Base-by-base conservation (phyloP, 1,284 basidiomycete genomes). In the Tilletiaria anomala region DNA sequence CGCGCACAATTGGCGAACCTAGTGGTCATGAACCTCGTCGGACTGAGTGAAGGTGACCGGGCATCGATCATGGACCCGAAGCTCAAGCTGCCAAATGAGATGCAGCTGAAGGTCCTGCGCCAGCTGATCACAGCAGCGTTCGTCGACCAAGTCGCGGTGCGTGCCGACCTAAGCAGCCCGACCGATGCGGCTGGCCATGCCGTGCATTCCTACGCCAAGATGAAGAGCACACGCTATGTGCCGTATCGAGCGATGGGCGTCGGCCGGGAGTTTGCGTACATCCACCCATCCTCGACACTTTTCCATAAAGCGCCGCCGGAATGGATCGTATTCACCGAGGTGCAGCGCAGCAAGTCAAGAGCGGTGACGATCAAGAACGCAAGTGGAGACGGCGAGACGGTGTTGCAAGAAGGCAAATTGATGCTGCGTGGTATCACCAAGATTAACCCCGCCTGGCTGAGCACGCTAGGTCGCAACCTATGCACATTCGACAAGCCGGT, bases 121-220 rank as follows among this genome's bases (percentile, higher is more conserved):
- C 93, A 97, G 65, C 74, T 96, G 15, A 68, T 97, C 35, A 75
- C 83, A 1, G 81, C 89, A 2, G 85, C 80, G 5, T 96, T 93
- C 70, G 84, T 96, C 54, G 91, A 99, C 68, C 88, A 94, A 65
- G 78, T 96, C 3, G 93, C 93, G 12, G 76, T 91, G 17, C 79
- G 93, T 15, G 87, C 86, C 56, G 89, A 96, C 60, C 67, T 86
- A 35, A 73, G 80, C 8, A 73, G 46, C 17, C 49, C 53, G 39
- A 48, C 47, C 8, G 53, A 50, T 16, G n/a, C n/a, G n/a, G n/a
- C n/a, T n/a, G n/a, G n/a, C n/a, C n/a, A n/a, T n/a, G n/a, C n/a
- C n/a, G 24, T 14, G n/a, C 12, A 11, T 20, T 22, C 5, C 6
- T 15, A 37, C 11, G 15, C 26, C 24, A 79, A 84, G 54, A 82